Conservation (phyloP, 805 yeast genomes). For the Starmerella khaoyaiensis region DNA sequence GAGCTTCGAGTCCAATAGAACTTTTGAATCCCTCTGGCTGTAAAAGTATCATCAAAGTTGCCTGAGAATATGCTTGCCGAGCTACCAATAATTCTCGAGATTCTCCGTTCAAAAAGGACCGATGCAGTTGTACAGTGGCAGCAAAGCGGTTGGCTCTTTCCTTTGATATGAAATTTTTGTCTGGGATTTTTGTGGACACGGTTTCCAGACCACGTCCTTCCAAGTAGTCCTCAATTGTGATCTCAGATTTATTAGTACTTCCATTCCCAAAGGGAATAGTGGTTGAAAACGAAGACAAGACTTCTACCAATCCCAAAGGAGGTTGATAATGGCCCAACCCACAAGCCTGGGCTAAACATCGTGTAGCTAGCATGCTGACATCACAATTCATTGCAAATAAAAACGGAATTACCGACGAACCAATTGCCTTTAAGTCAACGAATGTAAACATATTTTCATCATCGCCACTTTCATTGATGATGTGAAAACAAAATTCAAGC, state of each 20-base stretch:
- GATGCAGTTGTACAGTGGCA: not conserved
- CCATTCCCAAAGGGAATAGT: slow-evolving; percentile 8
- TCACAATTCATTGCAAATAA: not conserved
- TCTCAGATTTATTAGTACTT: not conserved
- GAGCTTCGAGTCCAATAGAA: slow-evolving; percentile 3
- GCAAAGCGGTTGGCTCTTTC: not conserved
- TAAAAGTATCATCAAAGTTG: slow-evolving; percentile 5
- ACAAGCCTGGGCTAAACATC: slow-evolving; percentile 1
- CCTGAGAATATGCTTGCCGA: slow-evolving; percentile 5
- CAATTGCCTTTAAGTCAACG: slow-evolving; percentile 1
- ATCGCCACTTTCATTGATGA: slow-evolving; percentile 1
- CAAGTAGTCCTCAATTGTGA: no score
- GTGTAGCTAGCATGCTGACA: slow-evolving; percentile 1
- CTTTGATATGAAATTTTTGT: not conserved
- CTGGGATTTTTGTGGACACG: not conserved
- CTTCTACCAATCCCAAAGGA: not conserved
- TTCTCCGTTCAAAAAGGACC: no score
- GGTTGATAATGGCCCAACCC: slow-evolving; percentile 3
- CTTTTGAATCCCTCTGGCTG: slow-evolving; percentile 2
- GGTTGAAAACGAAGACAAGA: slow-evolving; percentile 1
- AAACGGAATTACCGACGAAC: not conserved
- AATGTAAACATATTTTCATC: not conserved
- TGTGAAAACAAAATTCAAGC: slow-evolving; percentile 3
- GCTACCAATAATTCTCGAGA: slow-evolving; percentile 1
- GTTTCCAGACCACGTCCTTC: not conserved